phyloP scores from a whole-genome alignment of 2,329 filamentous ascomycete species.

The Coleophoma crateriformis region DNA sequence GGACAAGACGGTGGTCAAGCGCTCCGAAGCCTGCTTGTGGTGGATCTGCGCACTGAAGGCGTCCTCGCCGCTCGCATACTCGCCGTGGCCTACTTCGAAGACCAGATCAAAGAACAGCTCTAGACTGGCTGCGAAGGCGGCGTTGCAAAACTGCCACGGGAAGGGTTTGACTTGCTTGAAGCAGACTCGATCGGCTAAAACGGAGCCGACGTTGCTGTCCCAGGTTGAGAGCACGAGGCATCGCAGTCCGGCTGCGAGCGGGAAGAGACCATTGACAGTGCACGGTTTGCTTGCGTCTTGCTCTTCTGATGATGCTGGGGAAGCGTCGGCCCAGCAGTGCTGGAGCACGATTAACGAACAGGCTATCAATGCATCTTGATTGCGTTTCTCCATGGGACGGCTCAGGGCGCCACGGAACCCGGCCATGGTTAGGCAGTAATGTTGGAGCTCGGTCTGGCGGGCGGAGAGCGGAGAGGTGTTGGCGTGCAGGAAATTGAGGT shows the following conservation, averaged over 20 bases:
- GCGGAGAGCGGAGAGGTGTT: not conserved
- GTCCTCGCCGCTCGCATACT: not conserved
- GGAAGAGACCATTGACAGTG: not conserved
- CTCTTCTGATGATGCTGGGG: not conserved
- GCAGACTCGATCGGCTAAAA: not conserved
- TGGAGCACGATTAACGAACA: not conserved
- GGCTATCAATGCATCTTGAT: not conserved
- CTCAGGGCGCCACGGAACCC: not conserved
- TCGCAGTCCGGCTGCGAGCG: not conserved
- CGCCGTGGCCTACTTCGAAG: not conserved
- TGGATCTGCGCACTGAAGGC: not conserved
- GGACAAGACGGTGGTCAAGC: not conserved
- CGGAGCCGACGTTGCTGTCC: not conserved
- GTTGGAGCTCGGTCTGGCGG: not conserved
- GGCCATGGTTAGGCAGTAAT: not conserved
- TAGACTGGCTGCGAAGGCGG: not conserved
- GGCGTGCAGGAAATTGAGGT: not conserved
- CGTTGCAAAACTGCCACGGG: not conserved
- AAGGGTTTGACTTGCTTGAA: not conserved
- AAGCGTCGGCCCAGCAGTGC: not conserved
- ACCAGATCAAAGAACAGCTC: not conserved
- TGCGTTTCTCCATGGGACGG: not conserved
- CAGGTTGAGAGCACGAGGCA: not conserved
- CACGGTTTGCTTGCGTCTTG: not conserved
- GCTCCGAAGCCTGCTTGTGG: not conserved